These are phyloP conservation scores for Cyberlindnera galapagoensis DNA, from an alignment of 805 yeast genomes.

Conservation along the genomic window DNA sequence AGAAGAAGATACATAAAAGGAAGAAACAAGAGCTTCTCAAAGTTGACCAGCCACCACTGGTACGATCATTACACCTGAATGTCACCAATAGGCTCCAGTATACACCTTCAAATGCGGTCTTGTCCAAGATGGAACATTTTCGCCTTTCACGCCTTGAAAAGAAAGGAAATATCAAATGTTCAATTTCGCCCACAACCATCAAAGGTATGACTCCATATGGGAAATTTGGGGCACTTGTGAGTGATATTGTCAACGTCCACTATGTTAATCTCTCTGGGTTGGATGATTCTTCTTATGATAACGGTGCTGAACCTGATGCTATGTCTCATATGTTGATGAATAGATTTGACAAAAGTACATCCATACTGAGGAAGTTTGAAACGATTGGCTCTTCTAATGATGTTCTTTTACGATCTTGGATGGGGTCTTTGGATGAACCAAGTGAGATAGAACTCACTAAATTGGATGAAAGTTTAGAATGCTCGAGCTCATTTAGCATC, in stretches of 20 bases:
- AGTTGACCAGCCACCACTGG: conserved; percentile 1
- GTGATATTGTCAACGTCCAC: conserved; percentile 10
- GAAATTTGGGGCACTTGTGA: not conserved
- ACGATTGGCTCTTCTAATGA: not conserved
- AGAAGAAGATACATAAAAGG: conserved; percentile 6
- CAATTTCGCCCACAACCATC: conserved; percentile 3
- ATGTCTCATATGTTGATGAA: conserved; percentile 2
- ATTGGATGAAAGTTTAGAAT: conserved; percentile 5
- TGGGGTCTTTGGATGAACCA: conserved; percentile 18
- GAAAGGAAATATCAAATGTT: not conserved
- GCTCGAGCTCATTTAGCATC: conserved; percentile 1
- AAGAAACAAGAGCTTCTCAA: not conserved
- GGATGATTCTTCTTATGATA: too few relatives aligned
- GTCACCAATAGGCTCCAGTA: not conserved
- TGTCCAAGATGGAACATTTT: not conserved
- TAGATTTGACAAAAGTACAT: conserved; percentile 10
- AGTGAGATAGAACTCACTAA: conserved; percentile 11
- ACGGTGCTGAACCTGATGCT: not conserved
- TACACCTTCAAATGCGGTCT: not conserved
- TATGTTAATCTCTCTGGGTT: not conserved
- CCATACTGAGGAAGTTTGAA: conserved; percentile 7
- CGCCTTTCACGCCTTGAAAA: not conserved
- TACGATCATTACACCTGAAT: not conserved
- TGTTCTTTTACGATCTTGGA: conserved; percentile 21
- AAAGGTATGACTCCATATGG: not conserved